Evolutionary conservation across 1,284 basidiomycete species (phyloP).

Genomic region (Ceratobasidium sp.): DNA sequence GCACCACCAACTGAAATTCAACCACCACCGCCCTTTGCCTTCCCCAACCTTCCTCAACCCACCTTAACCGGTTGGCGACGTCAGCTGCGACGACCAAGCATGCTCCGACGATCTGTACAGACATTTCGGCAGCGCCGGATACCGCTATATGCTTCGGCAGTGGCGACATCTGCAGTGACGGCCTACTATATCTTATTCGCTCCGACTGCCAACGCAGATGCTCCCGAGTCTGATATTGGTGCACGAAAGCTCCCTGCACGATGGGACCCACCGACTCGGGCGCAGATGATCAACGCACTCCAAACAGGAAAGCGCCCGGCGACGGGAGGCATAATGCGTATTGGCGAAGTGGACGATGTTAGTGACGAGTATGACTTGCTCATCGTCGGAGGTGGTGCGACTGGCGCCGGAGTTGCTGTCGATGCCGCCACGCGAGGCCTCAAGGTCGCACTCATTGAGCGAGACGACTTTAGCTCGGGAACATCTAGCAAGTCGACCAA

Average conservation of each 20-base stretch:
- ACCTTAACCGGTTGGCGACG: background rate
- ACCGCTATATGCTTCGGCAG: conserved; percentile 22
- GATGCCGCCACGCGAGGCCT: conserved; percentile 94
- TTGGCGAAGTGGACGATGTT: conserved; percentile 23
- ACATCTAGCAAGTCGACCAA: conserved; percentile 98
- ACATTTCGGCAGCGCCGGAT: conserved; percentile 29
- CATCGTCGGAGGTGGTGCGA: conserved; percentile 93
- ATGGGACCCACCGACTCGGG: conserved; percentile 39
- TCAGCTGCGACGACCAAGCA: background rate
- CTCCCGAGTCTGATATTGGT: conserved; percentile 22
- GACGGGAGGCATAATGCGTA: conserved; percentile 26
- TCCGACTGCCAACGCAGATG: conserved; percentile 37
- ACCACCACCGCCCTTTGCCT: conserved; percentile 26
- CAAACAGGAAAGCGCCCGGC: conserved; percentile 35
- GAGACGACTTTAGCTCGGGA: conserved; percentile 92
- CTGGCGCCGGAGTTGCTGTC: conserved; percentile 92
- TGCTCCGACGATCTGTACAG: conserved; percentile 41
- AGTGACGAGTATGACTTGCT: conserved; percentile 80
- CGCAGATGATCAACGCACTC: conserved; percentile 41
- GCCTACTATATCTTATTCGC: conserved; percentile 32
- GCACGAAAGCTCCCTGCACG: conserved; percentile 37
- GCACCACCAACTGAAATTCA: conserved; percentile 1
- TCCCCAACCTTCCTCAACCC: background rate
- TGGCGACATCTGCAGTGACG: conserved; percentile 19
- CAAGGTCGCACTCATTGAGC: conserved; percentile 92